phyloP scores from a whole-genome alignment of 2,329 filamentous ascomycete species.

The Bimuria novae-zelandiae region DNA sequence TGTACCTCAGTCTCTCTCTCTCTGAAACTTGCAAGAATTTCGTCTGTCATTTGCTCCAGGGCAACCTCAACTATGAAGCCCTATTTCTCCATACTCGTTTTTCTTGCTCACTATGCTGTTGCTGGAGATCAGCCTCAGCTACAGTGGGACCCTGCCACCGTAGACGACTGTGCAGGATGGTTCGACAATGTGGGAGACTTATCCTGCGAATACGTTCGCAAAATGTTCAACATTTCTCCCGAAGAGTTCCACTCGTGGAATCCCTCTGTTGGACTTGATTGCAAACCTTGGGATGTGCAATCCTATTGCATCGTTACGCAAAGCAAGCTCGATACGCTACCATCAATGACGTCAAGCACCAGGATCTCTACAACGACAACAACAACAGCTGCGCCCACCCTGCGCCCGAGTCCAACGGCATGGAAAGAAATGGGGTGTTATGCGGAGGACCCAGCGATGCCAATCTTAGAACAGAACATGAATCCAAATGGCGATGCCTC shows the following conservation, averaged over 20 bases:
- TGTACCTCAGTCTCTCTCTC: background rate
- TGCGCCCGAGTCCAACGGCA: slow-evolving; percentile 18
- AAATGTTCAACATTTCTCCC: background rate
- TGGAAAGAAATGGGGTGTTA: slow-evolving; percentile 19
- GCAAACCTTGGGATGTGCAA: background rate
- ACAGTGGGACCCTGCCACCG: background rate
- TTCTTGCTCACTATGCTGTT: background rate
- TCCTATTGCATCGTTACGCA: background rate
- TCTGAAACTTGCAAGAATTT: background rate
- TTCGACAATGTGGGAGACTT: background rate
- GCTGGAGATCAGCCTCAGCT: background rate
- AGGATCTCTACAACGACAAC: background rate
- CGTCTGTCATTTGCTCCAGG: background rate
- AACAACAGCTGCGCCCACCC: slow-evolving; percentile 3
- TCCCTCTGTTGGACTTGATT: background rate
- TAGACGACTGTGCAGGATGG: background rate
- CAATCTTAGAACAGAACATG: slow-evolving; percentile 22
- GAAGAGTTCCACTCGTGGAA: background rate
- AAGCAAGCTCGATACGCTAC: background rate
- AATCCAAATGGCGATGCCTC: slow-evolving; percentile 12
- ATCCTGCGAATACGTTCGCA: background rate
- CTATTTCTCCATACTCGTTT: background rate
- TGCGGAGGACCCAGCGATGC: slow-evolving; percentile 9
- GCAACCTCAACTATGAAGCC: background rate
- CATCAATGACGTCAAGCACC: background rate